These are phyloP conservation scores for Protomyces arabidopsidicola DNA, from an alignment of 1,139 yeast genomes.

Conservation along the genomic window DNA sequence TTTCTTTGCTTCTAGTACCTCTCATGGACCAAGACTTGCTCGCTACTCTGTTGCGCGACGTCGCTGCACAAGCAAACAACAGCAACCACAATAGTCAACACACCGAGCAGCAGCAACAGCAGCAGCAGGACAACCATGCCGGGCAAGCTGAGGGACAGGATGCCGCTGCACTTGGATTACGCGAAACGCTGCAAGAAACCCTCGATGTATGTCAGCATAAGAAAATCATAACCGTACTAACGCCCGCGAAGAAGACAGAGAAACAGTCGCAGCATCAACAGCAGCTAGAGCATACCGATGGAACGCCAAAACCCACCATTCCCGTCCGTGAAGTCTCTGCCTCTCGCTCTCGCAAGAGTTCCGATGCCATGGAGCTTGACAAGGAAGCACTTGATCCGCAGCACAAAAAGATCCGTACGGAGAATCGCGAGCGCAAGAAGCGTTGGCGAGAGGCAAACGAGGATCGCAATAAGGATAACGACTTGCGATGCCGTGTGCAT, in stretches of 20 bases:
- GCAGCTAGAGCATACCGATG: background rate
- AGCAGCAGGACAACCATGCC: background rate
- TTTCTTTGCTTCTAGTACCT: no score
- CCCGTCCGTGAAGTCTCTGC: background rate
- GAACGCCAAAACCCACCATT: background rate
- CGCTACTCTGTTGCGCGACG: background rate
- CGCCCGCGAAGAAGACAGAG: no score
- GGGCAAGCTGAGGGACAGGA: background rate
- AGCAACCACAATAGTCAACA: no score
- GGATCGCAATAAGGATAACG: conserved; percentile 81
- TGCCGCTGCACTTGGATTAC: no score
- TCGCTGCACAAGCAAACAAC: background rate
- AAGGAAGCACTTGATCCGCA: conserved; percentile 11
- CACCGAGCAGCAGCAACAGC: no score
- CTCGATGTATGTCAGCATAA: no score
- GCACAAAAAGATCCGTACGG: conserved; percentile 40
- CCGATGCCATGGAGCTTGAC: background rate
- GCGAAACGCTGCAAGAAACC: no score
- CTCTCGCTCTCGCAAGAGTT: background rate
- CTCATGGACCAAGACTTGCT: background rate
- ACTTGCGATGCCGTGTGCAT: conserved; percentile 68
- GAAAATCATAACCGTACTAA: no score
- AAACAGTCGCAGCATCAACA: no score
- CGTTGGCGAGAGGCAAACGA: conserved; percentile 84
- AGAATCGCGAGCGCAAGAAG: conserved; percentile 80